phyloP scores from a whole-genome alignment of 345 rosid genomes.

The Salix dunnii region DNA sequence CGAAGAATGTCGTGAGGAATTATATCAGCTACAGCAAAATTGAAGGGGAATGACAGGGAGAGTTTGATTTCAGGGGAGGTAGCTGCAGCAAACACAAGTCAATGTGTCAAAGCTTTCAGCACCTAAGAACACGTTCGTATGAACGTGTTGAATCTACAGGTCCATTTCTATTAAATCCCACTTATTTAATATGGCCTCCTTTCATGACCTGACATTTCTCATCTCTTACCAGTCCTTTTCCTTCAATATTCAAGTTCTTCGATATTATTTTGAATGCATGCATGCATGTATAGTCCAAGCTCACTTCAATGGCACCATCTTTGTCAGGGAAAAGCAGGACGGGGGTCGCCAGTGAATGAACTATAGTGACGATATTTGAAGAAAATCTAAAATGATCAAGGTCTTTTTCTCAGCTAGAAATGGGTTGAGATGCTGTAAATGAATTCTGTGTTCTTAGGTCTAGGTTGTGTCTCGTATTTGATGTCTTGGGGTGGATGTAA shows the following conservation, averaged over 20 bases:
- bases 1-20: not conserved
- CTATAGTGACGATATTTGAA: too few species aligned
- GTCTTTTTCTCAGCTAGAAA: too few species aligned
- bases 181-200: not conserved
- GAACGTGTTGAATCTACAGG: conserved; percentile 21
- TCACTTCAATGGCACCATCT: not conserved
- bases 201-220: not conserved
- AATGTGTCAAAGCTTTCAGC: conserved; percentile 3
- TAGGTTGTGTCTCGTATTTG: too few species aligned
- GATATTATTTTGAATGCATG: not conserved
- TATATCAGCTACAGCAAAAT: not conserved
- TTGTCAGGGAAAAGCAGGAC: too few species aligned
- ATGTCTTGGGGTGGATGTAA: too few species aligned
- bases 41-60: not conserved
- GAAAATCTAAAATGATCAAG: too few species aligned
- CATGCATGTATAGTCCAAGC: not conserved
- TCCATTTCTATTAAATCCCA: not conserved
- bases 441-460: too few species aligned
- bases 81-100: conserved; percentile 13
- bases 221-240: too few species aligned
- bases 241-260: not conserved
- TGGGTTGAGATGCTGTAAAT: too few species aligned
- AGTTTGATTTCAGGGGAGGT: conserved; percentile 9
- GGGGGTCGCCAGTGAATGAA: too few species aligned
- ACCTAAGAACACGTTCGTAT: conserved; percentile 1